Conservation (phyloP, 305 asterid species). For the Solanum hybrid region DNA sequence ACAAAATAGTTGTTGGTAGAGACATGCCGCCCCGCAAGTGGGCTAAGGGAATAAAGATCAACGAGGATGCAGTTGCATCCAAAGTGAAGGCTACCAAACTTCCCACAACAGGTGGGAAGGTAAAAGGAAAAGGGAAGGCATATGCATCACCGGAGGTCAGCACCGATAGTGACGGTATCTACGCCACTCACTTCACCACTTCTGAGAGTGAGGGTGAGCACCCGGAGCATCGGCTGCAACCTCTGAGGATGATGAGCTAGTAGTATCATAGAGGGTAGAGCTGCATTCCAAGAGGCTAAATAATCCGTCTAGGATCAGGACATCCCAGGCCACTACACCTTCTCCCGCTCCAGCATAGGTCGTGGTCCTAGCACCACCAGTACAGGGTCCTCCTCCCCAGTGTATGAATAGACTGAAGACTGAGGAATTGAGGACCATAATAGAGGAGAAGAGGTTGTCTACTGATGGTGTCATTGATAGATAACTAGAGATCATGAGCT, state of each 20-base stretch:
- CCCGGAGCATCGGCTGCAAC: not conserved
- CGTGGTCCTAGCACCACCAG: not conserved
- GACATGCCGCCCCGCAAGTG: not conserved
- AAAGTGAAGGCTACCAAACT: not conserved
- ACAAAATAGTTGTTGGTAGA: not conserved
- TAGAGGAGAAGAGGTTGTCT: not conserved
- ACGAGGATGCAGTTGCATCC: not conserved
- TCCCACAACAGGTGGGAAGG: not conserved
- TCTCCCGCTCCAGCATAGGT: not conserved
- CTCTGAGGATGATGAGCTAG: not conserved
- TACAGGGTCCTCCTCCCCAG: not conserved
- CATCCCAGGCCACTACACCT: not conserved
- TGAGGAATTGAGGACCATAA: not conserved
- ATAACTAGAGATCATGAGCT: not conserved
- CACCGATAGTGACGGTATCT: not conserved
- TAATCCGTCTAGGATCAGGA: not conserved
- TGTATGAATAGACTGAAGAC: not conserved
- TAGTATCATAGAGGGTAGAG: not conserved
- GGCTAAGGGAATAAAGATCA: not conserved
- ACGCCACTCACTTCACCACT: not conserved
- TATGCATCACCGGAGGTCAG: not conserved
- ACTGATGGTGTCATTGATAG: not conserved
- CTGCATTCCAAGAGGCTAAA: not conserved
- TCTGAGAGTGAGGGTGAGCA: not conserved
- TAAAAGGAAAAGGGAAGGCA: not conserved